A percentile compares a stretch with the other conserved stretches of the same genome.
Evolutionary conservation across 1,284 basidiomycete species (phyloP).

Genomic region (Rhodofomes roseus): DNA sequence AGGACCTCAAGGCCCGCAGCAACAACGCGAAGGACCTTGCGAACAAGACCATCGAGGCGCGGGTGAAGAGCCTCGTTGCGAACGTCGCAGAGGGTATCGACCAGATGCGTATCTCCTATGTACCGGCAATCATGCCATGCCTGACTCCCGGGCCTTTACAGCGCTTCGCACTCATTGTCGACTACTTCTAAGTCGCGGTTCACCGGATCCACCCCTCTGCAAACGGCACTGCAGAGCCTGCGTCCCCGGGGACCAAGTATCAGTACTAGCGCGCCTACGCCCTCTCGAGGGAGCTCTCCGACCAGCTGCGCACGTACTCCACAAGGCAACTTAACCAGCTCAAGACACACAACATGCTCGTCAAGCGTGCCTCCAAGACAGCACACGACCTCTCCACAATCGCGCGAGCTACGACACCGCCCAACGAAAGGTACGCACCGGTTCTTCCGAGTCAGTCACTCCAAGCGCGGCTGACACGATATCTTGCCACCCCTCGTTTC

Average conservation of each 20-base stretch:
- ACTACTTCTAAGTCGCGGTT: conserved; percentile 62
- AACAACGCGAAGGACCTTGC: conserved; percentile 53
- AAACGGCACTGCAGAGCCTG: conserved; percentile 17
- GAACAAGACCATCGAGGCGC: conserved; percentile 65
- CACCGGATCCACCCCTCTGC: conserved; percentile 43
- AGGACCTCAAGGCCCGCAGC: conserved; percentile 52
- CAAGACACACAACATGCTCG: conserved; percentile 60
- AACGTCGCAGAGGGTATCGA: conserved; percentile 69
- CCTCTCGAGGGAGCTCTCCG: conserved; percentile 59
- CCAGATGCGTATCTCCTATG: conserved; percentile 53
- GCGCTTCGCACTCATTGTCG: conserved; percentile 69
- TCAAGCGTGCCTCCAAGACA: conserved; percentile 68
- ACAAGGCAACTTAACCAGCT: conserved; percentile 69
- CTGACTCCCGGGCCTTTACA: conserved; percentile 23
- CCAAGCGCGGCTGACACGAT: neutral
- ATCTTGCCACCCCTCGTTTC: neutral
- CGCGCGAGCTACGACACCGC: conserved; percentile 46
- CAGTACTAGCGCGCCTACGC: conserved; percentile 73
- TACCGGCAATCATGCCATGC: conserved; percentile 21
- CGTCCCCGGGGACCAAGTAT: conserved; percentile 37
- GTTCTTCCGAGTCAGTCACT: neutral
- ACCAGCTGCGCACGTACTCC: conserved; percentile 61
- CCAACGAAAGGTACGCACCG: conserved; percentile 30
- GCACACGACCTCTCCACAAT: conserved; percentile 59
- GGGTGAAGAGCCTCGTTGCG: conserved; percentile 58